phyloP scores from a whole-genome alignment of 805 yeast species.

The Teunomyces pallodes region DNA sequence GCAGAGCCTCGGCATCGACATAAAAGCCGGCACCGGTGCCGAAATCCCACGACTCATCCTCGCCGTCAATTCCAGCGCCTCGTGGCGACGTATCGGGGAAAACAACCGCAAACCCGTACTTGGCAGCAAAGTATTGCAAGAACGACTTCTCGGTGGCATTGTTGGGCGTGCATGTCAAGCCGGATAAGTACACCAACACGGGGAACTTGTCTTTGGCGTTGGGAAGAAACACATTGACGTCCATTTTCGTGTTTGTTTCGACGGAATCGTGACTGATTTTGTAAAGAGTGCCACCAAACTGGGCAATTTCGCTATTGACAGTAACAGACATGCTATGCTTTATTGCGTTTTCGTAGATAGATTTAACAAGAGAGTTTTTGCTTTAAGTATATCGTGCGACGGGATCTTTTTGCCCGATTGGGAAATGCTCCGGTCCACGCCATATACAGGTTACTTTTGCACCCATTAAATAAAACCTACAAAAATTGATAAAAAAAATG shows the following conservation, averaged over 20 bases:
- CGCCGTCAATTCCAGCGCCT: slow-evolving; percentile 75
- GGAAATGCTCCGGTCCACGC: no score
- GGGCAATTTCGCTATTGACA: slow-evolving; percentile 50
- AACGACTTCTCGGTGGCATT: slow-evolving; percentile 93
- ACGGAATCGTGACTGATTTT: slow-evolving; percentile 75
- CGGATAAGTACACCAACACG: slow-evolving; percentile 76
- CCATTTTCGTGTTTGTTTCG: slow-evolving; percentile 69
- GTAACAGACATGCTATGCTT: slow-evolving; percentile 44
- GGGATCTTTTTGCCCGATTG: neutral
- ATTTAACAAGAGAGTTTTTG: neutral
- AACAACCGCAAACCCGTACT: slow-evolving; percentile 81
- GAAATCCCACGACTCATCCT: slow-evolving; percentile 81
- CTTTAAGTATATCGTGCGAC: neutral
- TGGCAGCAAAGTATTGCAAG: slow-evolving; percentile 74
- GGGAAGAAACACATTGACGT: slow-evolving; percentile 82
- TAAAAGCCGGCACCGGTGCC: slow-evolving; percentile 97
- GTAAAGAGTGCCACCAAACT: slow-evolving; percentile 71
- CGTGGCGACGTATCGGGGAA: slow-evolving; percentile 98
- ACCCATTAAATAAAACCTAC: no score
- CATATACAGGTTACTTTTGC: no score
- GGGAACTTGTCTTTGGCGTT: slow-evolving; percentile 52
- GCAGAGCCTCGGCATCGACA: slow-evolving; percentile 74
- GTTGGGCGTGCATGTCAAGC: slow-evolving; percentile 90
- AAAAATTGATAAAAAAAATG: no score
- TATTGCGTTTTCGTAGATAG: no score